Conservation (phyloP, 768 basidiomycete genomes). For the Steccherinum ochraceum region DNA sequence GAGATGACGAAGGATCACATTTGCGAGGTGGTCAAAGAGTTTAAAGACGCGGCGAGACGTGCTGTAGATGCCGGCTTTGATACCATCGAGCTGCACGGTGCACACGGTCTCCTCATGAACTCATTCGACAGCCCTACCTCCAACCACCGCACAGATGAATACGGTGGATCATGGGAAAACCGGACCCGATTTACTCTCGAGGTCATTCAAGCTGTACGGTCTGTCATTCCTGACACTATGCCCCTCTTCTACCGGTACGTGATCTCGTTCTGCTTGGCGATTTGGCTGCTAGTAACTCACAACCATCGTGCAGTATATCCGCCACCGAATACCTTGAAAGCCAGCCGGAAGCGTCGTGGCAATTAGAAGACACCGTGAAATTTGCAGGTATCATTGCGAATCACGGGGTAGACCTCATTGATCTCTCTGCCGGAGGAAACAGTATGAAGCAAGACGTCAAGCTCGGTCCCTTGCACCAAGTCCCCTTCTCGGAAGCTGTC, state of each 20-base stretch:
- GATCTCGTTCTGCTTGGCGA: too few species aligned
- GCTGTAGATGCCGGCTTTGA: constrained; percentile 29
- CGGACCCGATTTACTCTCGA: constrained; percentile 33
- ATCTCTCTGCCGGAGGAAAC: constrained; percentile 65
- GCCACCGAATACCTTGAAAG: constrained; percentile 71
- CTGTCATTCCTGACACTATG: constrained; percentile 48
- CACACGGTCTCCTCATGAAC: constrained; percentile 27
- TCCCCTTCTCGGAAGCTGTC: constrained; percentile 27
- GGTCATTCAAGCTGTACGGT: constrained; percentile 41
- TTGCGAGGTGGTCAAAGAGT: constrained; percentile 18
- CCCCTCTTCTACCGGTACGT: constrained; percentile 66
- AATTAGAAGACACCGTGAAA: constrained; percentile 56
- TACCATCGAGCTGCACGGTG: constrained; percentile 24
- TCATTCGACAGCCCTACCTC: constrained; percentile 30
- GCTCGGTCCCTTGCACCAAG: too few species aligned
- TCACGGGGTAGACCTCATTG: too few species aligned
- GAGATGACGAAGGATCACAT: constrained; percentile 22
- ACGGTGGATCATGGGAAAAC: too few species aligned
- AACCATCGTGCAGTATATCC: too few species aligned
- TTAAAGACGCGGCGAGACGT: constrained; percentile 29
- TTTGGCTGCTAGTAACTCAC: too few species aligned
- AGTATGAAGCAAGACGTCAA: constrained; percentile 40
- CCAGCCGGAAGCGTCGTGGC: constrained; percentile 61
- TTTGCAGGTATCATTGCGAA: constrained; percentile 51
- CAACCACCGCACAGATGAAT: constrained; percentile 38